A percentile compares a stretch with the other conserved stretches of the same genome.
These are phyloP conservation scores for Chaetomiaceae sp. DNA, from an alignment of 2,329 filamentous ascomycete species.

Conservation along the genomic window DNA sequence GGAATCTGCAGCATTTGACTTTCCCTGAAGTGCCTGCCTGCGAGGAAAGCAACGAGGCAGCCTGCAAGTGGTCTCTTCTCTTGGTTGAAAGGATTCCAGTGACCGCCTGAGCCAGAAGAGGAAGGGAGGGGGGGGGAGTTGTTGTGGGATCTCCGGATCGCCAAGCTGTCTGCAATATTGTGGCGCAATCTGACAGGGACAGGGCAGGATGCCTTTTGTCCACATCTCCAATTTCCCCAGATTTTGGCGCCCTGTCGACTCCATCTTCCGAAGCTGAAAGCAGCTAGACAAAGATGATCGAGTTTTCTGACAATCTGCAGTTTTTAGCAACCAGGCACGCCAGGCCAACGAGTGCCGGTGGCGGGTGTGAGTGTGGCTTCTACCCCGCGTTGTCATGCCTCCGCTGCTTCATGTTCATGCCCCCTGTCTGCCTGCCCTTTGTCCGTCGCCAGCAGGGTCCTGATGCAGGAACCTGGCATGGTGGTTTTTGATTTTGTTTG, in stretches of 20 bases:
- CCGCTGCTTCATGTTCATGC: background rate
- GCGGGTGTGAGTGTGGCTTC: background rate
- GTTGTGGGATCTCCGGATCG: background rate
- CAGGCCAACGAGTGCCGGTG: conserved; percentile 6
- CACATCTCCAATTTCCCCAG: conserved; percentile 14
- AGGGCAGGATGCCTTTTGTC: background rate
- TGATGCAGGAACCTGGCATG: conserved; percentile 5
- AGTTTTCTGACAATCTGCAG: background rate
- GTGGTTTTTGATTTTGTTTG: background rate
- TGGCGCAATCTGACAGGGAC: conserved; percentile 9
- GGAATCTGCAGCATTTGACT: background rate
- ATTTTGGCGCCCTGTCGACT: conserved; percentile 1
- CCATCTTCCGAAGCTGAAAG: conserved; percentile 4
- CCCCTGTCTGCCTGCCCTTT: background rate
- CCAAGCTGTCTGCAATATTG: conserved; percentile 2
- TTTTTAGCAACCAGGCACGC: conserved; percentile 4
- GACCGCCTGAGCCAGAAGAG: no score
- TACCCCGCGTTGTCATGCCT: conserved; percentile 9
- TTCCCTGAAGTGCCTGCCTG: no score
- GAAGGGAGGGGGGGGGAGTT: background rate
- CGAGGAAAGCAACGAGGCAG: no score
- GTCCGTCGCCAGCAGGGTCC: background rate
- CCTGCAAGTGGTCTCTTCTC: no score
- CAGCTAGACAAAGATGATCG: conserved; percentile 4
- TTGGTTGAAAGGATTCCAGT: no score